Base-by-base conservation (phyloP, 495 filamentous ascomycete species). In the Neurospora sp. region DNA sequence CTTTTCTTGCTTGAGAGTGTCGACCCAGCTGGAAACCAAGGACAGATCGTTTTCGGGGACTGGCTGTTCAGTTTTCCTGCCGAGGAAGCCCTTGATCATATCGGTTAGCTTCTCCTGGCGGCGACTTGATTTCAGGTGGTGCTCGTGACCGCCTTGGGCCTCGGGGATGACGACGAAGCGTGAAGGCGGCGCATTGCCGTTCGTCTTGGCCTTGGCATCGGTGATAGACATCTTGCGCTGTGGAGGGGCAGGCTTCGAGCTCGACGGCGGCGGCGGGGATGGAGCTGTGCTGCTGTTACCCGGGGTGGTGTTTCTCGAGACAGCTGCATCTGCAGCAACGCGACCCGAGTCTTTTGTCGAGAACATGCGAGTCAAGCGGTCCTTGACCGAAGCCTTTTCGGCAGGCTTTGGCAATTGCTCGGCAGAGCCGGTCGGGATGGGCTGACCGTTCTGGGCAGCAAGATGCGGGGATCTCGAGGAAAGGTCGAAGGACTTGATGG, bases 21-120 rank as follows among this genome's bases (percentile, higher is more conserved):
- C 95, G 39, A 97, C 94, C 96, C 96, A 98, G 74, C 88, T 93
- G 9, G 94, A 96, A 86, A 98, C 94, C 72, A 99, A 86, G 15
- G 94, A 98, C 37, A 98, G 86, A 75, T 97, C 93, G 77, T 93
- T 90, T 74, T 96, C 93, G 8, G 87, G 83, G 36, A 89, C 85
- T 19, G 54, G 28, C 71, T 93, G 90, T 54, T 93, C 91, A 78
- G 89, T 89, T 77, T 90, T 91, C 80, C 92, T 92, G 69, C 91
- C 92, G 15, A 98, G 84, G 79, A 97, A 88, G 74, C 92, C 89
- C 74, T 94, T 91, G 75, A 97, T 89, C 85, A 99, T 90, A 78
- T 94, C 93, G n/a, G 92, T 90, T 72, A 99, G 85, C 80, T 97
- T 99, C 83, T 99, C 95, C 81, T 99, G 95, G 69, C 96, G 88